phyloP scores from a whole-genome alignment of 2,329 filamentous ascomycete genomes.

The Lachnellula occidentalis region DNA sequence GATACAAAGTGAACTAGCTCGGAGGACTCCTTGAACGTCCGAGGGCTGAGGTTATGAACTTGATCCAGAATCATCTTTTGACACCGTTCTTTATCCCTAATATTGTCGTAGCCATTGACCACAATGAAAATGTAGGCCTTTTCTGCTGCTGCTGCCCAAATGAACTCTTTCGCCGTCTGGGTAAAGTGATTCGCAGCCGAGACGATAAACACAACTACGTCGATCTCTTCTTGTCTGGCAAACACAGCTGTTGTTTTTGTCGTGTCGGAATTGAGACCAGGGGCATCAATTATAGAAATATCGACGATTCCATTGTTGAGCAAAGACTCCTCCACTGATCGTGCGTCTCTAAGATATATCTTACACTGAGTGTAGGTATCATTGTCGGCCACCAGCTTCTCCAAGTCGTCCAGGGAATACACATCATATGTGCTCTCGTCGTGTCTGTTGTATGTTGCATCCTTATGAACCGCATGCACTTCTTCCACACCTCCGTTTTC shows the following conservation, averaged over 20 bases:
- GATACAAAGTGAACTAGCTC: conserved; percentile 98
- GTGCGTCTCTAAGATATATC: conserved; percentile 87
- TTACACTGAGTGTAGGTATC: conserved; percentile 91
- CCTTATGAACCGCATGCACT: conserved; percentile 88
- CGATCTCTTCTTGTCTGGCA: conserved; percentile 94
- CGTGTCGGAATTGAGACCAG: conserved; percentile 91
- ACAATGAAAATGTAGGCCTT: conserved; percentile 99
- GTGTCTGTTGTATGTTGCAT: conserved; percentile 73
- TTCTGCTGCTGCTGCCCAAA: conserved; percentile 88
- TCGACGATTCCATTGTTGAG: conserved; percentile 98
- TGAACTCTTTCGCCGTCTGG: conserved; percentile 95
- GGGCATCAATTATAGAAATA: conserved; percentile 94
- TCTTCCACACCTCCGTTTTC: conserved; percentile 91
- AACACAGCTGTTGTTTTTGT: conserved; percentile 97
- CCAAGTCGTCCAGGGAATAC: conserved; percentile 69
- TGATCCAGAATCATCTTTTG: conserved; percentile 92
- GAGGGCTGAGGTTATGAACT: conserved; percentile 78
- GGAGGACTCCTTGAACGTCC: conserved; percentile 84
- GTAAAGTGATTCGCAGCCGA: conserved; percentile 98
- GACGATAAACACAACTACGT: conserved; percentile 97
- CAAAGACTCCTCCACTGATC: conserved; percentile 84
- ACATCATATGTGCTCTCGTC: conserved; percentile 94
- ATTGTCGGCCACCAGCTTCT: conserved; percentile 86
- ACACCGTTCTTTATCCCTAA: conserved; percentile 84
- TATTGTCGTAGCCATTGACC: conserved; percentile 94